Base-by-base conservation (phyloP, 352 stramenopile species). In the Phytopythium helicoides region DNA sequence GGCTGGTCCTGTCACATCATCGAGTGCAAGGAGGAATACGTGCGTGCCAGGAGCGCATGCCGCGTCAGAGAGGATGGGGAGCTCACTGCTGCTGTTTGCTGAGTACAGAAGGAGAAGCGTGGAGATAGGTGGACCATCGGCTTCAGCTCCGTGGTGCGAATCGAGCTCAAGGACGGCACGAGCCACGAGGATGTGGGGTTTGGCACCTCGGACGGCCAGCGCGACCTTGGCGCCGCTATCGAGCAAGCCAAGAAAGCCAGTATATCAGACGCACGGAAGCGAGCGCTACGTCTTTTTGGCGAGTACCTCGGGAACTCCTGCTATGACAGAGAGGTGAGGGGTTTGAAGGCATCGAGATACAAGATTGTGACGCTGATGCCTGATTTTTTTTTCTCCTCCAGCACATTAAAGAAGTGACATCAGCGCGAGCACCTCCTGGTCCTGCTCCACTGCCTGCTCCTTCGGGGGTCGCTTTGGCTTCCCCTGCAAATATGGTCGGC, bases 211-310 rank as follows among this genome's bases (percentile, higher is more conserved):
- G 85, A 95, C 31, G 82, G 85, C 14, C 79, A 93, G 57, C 81
- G 68, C 10, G 77, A 95, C 47, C 54, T 93, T 14, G 74, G 78
- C 0, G 81, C 82, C 15, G 75, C 85, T 0, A 65, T 95, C 36
- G 85, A 95, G 28, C 82, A 95, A 48, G 76, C 85, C 7, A 95
- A 95, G 53, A 95, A 95, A 68, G 76, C 85, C 23, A 93, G 82
- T 52, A 88, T 95, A 26, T 95, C 85, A 6, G 85, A 95, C 60
- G 85, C 79, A 1, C 65, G 85, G 16, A 95, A 95, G 58, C 69
- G 85, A 34, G 79, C 82, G 7, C 54, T 95, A 28, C 72, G 85
- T 7, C 57, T 95, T 3, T 95, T 95, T 69, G 85, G 85, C 31
- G 85, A 95, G 57, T 92, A 90, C 46, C 47, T 95, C 8, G 85